Base-by-base conservation (phyloP, 2,329 filamentous ascomycete species). In the Scedosporium aurantiacum region DNA sequence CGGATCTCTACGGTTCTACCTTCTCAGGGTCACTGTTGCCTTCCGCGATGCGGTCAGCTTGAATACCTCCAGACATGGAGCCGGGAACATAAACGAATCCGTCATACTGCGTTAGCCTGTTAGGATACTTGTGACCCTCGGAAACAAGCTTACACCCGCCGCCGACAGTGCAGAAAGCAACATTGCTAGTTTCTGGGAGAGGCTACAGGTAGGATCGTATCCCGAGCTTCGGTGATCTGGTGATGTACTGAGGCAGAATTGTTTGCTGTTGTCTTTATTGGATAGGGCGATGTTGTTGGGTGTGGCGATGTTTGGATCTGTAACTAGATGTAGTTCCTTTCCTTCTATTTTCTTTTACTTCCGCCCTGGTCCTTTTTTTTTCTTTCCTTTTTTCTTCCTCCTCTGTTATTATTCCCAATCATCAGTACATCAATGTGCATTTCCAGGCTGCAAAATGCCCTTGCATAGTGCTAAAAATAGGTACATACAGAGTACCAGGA, bases 31-130 rank as follows among this genome's bases (percentile, higher is more conserved):
- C 64, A 45, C 63, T 56, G n/a, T 64, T 37, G 8, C 32, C 47
- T 8, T 60, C 56, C 7, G 50, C 40, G 2, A 61, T 28, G 6
- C 45, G 47, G 62, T 63, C 66, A 23, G 66, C 66, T 5, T 64
- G 45, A 12, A 60, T 28, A n/a, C 14, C 40, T 4, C 69, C 69
- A 0, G 62, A 50, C 2, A 68, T 56, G 0, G 68, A 66, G 61
- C 66, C 67, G 0, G 72, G 72, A 1, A 74, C 66, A 54, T 73
- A 75, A 8, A 75, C 41, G 4, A 47, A 37, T n/a, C 57, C 57
- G 14, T 28, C 57, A 28, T 47, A 21, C 41, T 45, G 57, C 18
- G 21, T 23, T 0, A 68, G 64, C 0, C 73, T 72, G 50, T 74
- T 75, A 37, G 73, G 72, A 52, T 67, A 69, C 12, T 63, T 62